Conservation (phyloP, 2,329 filamentous ascomycete genomes). For the Phyllosticta citriasiana region DNA sequence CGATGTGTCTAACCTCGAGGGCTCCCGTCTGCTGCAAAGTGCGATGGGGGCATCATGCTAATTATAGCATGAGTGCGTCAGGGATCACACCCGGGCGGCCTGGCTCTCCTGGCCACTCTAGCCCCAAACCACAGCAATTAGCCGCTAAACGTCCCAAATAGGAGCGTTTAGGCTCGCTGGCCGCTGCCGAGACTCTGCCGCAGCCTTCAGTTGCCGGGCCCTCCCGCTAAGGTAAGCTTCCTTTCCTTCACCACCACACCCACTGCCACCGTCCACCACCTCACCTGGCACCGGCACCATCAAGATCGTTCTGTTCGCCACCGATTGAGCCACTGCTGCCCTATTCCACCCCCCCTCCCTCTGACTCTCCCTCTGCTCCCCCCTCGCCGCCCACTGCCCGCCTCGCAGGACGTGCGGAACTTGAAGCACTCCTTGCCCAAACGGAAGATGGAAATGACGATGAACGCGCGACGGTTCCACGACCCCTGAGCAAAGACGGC, state of each 20-base stretch:
- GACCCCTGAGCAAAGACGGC: not conserved
- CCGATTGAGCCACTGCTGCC: not conserved
- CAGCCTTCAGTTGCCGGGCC: not conserved
- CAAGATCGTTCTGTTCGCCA: too few species aligned
- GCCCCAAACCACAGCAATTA: not conserved
- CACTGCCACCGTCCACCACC: too few species aligned
- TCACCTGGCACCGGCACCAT: too few species aligned
- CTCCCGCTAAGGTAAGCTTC: not conserved
- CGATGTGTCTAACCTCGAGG: not conserved
- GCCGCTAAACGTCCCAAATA: not conserved
- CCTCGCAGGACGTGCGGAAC: slow-evolving; percentile 1
- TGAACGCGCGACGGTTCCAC: slow-evolving; percentile 1
- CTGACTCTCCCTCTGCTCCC: too few species aligned
- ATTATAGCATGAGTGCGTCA: not conserved
- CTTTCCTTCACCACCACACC: too few species aligned
- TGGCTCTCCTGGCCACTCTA: not conserved
- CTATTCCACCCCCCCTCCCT: not conserved
- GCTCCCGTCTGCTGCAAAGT: too few species aligned
- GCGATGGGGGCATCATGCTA: not conserved
- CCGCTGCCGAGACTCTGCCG: not conserved
- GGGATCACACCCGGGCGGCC: not conserved
- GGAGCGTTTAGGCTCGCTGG: not conserved
- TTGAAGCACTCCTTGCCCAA: slow-evolving; percentile 8
- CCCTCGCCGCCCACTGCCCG: not conserved
- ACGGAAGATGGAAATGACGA: slow-evolving; percentile 8